Percentiles rank a stretch among this genome's conserved stretches.
phyloP scores from a whole-genome alignment of 306 rosid species.

The Medicago arabica region DNA sequence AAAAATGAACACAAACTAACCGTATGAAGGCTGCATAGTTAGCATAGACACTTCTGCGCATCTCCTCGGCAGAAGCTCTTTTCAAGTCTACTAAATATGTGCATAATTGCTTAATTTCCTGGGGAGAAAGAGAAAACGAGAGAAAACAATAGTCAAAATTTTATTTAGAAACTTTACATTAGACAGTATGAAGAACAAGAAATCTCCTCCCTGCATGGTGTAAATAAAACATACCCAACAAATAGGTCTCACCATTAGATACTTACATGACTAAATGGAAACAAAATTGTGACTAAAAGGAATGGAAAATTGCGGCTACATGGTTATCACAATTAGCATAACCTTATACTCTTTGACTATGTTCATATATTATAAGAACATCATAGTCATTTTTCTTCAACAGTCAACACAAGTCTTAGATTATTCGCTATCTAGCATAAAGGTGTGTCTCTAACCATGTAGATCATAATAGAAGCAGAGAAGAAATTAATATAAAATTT shows the following conservation, averaged over 20 bases:
- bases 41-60: conserved; percentile 99
- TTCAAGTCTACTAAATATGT: conserved; percentile 81
- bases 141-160: conserved; percentile 5
- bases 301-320: neutral
- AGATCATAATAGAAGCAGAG: neutral
- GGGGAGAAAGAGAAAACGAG: conserved; percentile 10
- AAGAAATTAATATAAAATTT: neutral
- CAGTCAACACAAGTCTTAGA: conserved; percentile 30
- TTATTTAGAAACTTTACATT: conserved; percentile 10
- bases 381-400: neutral
- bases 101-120: conserved; percentile 97
- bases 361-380: neutral
- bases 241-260: conserved; percentile 12
- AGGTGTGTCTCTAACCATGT: conserved; percentile 1
- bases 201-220: neutral
- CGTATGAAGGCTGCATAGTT: conserved; percentile 95
- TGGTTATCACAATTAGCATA: conserved; percentile 13
- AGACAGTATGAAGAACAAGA: conserved; percentile 31
- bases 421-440: neutral
- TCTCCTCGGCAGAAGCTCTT: conserved; percentile 96
- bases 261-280: conserved; percentile 10
- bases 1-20: conserved; percentile 49
- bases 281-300: too few relatives aligned
- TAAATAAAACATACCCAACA: conserved; percentile 10
- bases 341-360: conserved; percentile 7